Conservation (phyloP, 208 protist species). For the Crithidia brevicula region DNA sequence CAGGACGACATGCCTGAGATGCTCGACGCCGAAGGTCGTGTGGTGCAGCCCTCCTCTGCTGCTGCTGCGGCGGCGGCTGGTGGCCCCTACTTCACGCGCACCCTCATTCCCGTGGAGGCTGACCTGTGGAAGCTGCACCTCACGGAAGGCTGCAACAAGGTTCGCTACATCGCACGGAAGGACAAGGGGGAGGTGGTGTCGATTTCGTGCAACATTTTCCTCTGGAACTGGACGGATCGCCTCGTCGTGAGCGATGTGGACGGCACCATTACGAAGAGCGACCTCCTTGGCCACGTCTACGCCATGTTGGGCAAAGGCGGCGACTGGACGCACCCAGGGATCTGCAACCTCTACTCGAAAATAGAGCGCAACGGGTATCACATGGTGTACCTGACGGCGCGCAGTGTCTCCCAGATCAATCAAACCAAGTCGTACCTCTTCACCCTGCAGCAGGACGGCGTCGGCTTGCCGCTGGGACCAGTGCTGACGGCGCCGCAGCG, state of each 20-base stretch:
- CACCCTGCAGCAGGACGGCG: constrained; percentile 80
- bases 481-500: constrained; percentile 89
- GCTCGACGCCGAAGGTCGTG: constrained; percentile 9
- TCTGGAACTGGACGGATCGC: constrained; percentile 92
- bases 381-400: constrained; percentile 92
- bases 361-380: constrained; percentile 96
- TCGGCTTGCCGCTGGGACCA: constrained; percentile 79
- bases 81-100: constrained; percentile 62
- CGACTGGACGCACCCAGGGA: constrained; percentile 97
- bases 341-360: constrained; percentile 93
- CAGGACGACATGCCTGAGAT: constrained; percentile 2
- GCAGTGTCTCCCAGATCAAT: constrained; percentile 88
- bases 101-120: constrained; percentile 83
- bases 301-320: constrained; percentile 82
- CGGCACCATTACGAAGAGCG: constrained; percentile 98
- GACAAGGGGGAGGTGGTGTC: constrained; percentile 56
- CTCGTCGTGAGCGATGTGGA: constrained; percentile 98
- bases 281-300: constrained; percentile 96
- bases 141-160: constrained; percentile 87
- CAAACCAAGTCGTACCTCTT: constrained; percentile 87
- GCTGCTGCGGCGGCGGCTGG: background rate
- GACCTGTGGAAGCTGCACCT: constrained; percentile 93
- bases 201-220: constrained; percentile 91
- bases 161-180: constrained; percentile 92
- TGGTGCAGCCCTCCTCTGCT: background rate